phyloP scores from a whole-genome alignment of 768 basidiomycete species.

The Boletales sp. region DNA sequence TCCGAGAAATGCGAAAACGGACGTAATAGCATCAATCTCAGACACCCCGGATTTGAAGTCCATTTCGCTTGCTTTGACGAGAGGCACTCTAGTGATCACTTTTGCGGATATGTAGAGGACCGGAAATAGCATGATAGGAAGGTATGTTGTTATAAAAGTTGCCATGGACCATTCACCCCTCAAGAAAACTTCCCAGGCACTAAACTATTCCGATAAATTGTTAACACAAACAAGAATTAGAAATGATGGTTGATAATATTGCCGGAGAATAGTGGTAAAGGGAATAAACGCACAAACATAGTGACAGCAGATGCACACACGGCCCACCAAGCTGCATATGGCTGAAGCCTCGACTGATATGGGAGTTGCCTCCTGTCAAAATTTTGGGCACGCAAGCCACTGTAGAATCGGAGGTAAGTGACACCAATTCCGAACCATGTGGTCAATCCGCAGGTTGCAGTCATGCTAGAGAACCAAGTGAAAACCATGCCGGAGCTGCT shows the following conservation, averaged over 20 bases:
- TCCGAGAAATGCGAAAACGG: neutral
- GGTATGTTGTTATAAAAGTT: conserved; percentile 37
- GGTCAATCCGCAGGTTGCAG: conserved; percentile 36
- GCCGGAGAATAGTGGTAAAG: neutral
- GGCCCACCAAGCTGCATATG: conserved; percentile 38
- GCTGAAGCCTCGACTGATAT: conserved; percentile 38
- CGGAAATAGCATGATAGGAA: conserved; percentile 41
- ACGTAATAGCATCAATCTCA: conserved; percentile 19
- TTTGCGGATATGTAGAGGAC: conserved; percentile 36
- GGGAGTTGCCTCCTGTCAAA: conserved; percentile 45
- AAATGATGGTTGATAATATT: neutral
- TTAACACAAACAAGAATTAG: no score
- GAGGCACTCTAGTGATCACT: conserved; percentile 3
- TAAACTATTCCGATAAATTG: conserved; percentile 23
- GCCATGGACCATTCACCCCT: conserved; percentile 32
- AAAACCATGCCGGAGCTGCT: conserved; percentile 36
- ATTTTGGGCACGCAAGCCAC: conserved; percentile 46
- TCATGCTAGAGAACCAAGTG: conserved; percentile 34
- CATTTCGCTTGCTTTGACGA: conserved; percentile 17
- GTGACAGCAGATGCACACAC: conserved; percentile 21
- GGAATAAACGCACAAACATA: conserved; percentile 31
- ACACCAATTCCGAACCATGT: conserved; percentile 41
- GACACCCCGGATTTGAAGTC: conserved; percentile 13
- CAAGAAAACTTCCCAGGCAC: conserved; percentile 36
- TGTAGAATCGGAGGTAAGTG: conserved; percentile 43